Evolutionary conservation across 306 rosid genomes (phyloP), one percentile per base, ranked within the genome.

Genomic region (Ziziphus jujuba): DNA sequence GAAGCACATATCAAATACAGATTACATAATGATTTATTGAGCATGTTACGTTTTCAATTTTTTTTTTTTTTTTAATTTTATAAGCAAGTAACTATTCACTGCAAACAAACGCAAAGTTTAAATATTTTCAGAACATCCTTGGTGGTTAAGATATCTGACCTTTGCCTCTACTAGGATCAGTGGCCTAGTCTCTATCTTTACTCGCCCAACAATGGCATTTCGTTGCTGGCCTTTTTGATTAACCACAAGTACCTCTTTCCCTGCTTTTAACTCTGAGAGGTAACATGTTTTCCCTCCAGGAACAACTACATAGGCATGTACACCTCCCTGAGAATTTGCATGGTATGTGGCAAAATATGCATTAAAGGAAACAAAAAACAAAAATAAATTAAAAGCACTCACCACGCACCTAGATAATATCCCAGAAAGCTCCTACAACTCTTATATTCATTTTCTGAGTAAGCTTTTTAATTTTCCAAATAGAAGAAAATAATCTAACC

Each of bases 221-320:
- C 96, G 78, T 73, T 85, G 96, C 56, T 72, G 82, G 57, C 98
- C 97, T 63, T 64, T 81, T 58, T 81, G 90, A 78, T 93, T 91
- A 64, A 88, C 90, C 51, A 93, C 89, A 14, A 88, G 83, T 51
- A 90, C 93, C 80, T 90, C 95, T 77, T 84, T 88, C 63, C 97
- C 98, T 24, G 97, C 72, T 79, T 68, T 85, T 63, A 93, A 68
- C 81, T 93, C 97, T 2, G 97, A 86, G 56, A 93, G 87, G 78
- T 93, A 93, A 77, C 87, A 63, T 17, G 98, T 93, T 84, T 81
- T 88, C 38, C 87, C 97, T 40, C 97, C 98, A 0, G 96, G 96
- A 71, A 84, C 79, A 61, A 87, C 95, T 56, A 90, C 90, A 73
- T 90, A 93, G 62, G 96, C 83, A 71, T 90, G 97, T 45, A 92